Evolutionary conservation across 2,329 filamentous ascomycete genomes (phyloP).

Genomic region (Fusarium nematophilum): DNA sequence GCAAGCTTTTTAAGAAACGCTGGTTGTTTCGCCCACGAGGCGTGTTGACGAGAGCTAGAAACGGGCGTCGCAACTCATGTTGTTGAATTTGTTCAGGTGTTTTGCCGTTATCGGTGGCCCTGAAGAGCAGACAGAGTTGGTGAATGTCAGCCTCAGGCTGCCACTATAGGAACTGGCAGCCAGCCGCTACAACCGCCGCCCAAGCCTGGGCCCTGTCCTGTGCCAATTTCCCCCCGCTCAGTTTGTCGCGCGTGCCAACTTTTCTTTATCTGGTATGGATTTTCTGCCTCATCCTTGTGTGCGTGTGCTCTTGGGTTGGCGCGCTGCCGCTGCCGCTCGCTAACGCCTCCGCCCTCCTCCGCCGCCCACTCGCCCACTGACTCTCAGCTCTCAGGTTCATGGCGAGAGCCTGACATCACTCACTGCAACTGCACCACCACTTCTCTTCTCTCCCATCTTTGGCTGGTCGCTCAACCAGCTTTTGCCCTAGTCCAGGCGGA

Average conservation of each 20-base stretch:
- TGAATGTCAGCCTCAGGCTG: not conserved
- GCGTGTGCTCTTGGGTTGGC: slow-evolving; percentile 15
- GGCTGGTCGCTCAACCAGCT: slow-evolving; percentile 3
- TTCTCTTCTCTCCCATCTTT: slow-evolving; percentile 2
- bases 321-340: slow-evolving; percentile 35
- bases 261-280: slow-evolving; percentile 16
- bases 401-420: slow-evolving; percentile 34
- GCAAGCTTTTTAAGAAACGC: not conserved
- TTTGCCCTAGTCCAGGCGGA: slow-evolving; percentile 10
- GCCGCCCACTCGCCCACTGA: slow-evolving; percentile 1
- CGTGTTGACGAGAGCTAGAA: not conserved
- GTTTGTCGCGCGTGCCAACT: slow-evolving; percentile 31
- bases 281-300: slow-evolving; percentile 6
- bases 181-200: slow-evolving; percentile 31
- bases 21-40: not conserved
- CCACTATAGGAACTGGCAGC: not conserved
- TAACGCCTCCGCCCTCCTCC: slow-evolving; percentile 9
- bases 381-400: slow-evolving; percentile 8
- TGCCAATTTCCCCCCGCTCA: slow-evolving; percentile 18
- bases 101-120: no score
- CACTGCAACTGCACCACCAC: slow-evolving; percentile 1
- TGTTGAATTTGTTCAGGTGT: no score
- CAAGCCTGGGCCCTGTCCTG: not conserved
- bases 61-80: no score
- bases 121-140: not conserved